Evolutionary conservation across 106 monocot species (phyloP).

Genomic region (Dendrobium huoshanense): DNA sequence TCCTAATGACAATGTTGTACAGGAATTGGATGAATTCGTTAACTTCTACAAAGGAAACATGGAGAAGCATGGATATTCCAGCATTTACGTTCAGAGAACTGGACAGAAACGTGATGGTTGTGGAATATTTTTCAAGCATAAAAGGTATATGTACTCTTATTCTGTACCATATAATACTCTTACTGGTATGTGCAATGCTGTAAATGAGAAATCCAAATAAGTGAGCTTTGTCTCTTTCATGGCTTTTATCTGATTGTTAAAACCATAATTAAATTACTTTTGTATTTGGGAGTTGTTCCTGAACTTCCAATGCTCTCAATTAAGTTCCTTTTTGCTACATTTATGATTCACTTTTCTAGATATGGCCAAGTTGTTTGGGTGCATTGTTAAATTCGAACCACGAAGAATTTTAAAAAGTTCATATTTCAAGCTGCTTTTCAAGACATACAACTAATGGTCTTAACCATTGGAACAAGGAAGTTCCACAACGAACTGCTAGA

Average conservation of each 20-base stretch:
- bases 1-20: conserved; percentile 1
- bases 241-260: neutral
- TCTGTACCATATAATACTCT: neutral
- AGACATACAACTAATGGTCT: neutral
- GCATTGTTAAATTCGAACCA: too few species aligned
- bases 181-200: neutral
- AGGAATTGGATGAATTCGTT: conserved; percentile 91
- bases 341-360: neutral
- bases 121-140: too few species aligned
- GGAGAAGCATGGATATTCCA: conserved; percentile 13
- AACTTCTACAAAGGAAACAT: conserved; percentile 78
- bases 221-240: neutral
- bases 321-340: neutral
- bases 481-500: neutral
- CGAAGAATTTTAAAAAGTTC: too few species aligned
- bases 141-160: conserved; percentile 18
- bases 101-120: too few species aligned
- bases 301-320: too few species aligned
- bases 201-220: neutral
- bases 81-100: too few species aligned
- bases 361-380: too few species aligned
- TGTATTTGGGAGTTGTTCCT: neutral
- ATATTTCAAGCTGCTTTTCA: too few species aligned
- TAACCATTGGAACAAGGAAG: neutral
- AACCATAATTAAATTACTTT: neutral